Evolutionary conservation across 306 rosid genomes (phyloP).

Genomic region (Quercus rubra): DNA sequence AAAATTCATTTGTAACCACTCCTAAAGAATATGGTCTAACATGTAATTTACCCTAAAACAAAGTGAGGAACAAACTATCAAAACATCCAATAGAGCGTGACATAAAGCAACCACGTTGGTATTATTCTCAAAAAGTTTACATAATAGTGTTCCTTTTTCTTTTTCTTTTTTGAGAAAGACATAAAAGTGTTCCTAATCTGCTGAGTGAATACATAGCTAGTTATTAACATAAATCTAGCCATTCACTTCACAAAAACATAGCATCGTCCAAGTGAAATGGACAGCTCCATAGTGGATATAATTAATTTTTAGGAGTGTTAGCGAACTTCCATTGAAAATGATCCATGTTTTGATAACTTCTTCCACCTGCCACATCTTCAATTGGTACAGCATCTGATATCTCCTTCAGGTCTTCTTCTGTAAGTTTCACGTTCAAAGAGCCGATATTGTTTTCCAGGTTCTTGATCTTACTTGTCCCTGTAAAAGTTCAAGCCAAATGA

Average conservation of each 20-base stretch:
- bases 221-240: background rate
- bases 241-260: background rate
- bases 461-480: conserved; percentile 22
- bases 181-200: too few relatives aligned
- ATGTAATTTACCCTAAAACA: too few relatives aligned
- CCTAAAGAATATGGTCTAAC: too few relatives aligned
- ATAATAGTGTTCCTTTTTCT: background rate
- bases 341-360: background rate
- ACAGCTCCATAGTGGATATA: background rate
- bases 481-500: background rate
- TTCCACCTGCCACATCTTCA: background rate
- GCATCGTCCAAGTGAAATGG: too few relatives aligned
- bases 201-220: background rate
- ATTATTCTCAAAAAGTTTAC: background rate
- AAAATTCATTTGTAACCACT: too few relatives aligned
- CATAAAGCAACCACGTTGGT: background rate
- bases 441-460: conserved; percentile 8
- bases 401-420: conserved; percentile 5
- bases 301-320: conserved; percentile 2
- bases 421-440: conserved; percentile 16
- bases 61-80: too few relatives aligned
- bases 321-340: conserved; percentile 17
- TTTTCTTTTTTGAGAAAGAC: too few relatives aligned
- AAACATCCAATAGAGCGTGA: too few relatives aligned
- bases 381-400: conserved; percentile 3